Evolutionary conservation across 805 yeast species (phyloP).

Genomic region (Lachancea thermotolerans): DNA sequence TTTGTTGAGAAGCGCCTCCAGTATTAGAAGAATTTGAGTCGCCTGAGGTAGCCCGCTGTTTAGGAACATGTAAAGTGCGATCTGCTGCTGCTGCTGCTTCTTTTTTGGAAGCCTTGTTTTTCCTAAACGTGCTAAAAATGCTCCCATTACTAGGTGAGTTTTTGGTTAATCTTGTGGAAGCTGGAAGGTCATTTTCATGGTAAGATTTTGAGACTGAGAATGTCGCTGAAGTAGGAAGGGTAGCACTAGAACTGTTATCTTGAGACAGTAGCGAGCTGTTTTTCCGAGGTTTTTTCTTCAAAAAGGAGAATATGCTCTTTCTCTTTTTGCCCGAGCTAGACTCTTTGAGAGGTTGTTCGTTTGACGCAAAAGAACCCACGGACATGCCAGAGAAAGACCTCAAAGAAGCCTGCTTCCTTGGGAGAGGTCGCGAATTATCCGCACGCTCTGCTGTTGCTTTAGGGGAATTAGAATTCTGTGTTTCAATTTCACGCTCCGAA

Average conservation of each 20-base stretch:
- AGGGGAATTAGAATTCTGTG: neutral
- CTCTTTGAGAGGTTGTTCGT: neutral
- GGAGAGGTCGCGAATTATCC: neutral
- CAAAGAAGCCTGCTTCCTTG: conserved; percentile 9
- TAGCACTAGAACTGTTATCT: neutral
- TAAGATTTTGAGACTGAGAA: conserved; percentile 10
- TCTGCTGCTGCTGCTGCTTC: neutral
- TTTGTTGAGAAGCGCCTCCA: neutral
- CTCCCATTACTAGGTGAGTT: conserved; percentile 28
- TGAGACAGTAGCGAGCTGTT: conserved; percentile 3
- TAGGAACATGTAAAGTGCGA: conserved; percentile 1
- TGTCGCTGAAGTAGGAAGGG: conserved; percentile 15
- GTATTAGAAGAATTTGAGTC: neutral
- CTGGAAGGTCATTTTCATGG: conserved; percentile 6
- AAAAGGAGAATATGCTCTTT: conserved; percentile 27
- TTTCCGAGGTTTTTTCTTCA: conserved; percentile 18
- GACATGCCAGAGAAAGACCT: conserved; percentile 5
- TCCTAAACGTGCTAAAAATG: conserved; percentile 23
- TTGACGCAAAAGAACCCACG: neutral
- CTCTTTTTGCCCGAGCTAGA: conserved; percentile 11
- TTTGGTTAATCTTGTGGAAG: conserved; percentile 19
- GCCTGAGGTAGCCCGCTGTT: neutral
- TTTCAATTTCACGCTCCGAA: neutral
- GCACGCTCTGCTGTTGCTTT: neutral
- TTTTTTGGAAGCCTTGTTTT: conserved; percentile 11